Evolutionary conservation across 495 filamentous ascomycete genomes (phyloP), one percentile per base, ranked within the genome.

Genomic region (Trypethelium eluteriae): DNA sequence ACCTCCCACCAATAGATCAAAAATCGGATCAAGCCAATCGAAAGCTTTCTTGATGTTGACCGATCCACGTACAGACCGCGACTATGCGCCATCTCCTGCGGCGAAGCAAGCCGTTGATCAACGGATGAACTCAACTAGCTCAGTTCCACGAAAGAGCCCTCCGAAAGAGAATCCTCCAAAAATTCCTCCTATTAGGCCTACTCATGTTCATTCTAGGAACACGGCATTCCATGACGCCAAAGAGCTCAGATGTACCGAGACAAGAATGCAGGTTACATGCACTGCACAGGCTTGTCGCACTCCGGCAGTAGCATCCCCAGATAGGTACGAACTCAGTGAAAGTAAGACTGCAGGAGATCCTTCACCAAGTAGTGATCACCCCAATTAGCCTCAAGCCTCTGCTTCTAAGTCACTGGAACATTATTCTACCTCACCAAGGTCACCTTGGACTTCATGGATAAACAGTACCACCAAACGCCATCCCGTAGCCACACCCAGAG

Each of bases 401-500:
- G 32, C 6, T 36, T 7, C 5, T 5, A 59, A 18, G 18, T 32
- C 32, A 34, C 36, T 18, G 10, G 53, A 59, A 36, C 53, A 10
- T 36, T 18, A 39, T 36, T 10, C 1, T 0, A 59, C 36, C 32
- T 59, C 53, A 9, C 1, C 36, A 7, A 59, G 53, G 32, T 14
- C 36, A 9, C 53, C 53, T 7, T 59, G 53, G 53, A 59, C 53
- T 3, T 35, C 2, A 32, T 64, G 66, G 53, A 67, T 66, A 32
- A 66, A 68, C 44, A 61, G 64, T 35, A 68, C 57, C 25, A 66
- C 69, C 1, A 39, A 67, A 11, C 64, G 38, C 18, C 69, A 90
- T 66, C 56, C 87, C 64, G 79, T 90, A 47, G 87, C 86, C 41
- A 79, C 81, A 12, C 53, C 86, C 32, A 87, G 88, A 63, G 89